Evolutionary conservation across 768 basidiomycete genomes (phyloP).

Genomic region (Psilocybe azurescens): DNA sequence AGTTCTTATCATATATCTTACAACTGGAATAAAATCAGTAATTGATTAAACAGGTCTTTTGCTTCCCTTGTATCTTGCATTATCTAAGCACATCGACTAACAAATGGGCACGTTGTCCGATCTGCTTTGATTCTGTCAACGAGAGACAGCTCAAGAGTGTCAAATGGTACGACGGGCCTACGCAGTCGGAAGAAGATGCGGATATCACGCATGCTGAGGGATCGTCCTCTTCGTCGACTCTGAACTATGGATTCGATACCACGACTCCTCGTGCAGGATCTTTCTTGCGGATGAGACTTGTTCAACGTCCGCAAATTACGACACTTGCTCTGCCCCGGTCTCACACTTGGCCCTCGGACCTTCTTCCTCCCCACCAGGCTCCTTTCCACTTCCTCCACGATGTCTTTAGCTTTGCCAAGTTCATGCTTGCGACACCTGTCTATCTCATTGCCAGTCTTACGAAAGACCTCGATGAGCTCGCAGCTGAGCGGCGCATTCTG

Average conservation of each 20-base stretch:
- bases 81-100: slow-evolving; percentile 85
- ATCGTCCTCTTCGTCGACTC: slow-evolving; percentile 49
- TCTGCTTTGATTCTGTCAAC: slow-evolving; percentile 94
- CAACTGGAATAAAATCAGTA: slow-evolving; percentile 14
- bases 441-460: slow-evolving; percentile 80
- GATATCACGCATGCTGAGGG: slow-evolving; percentile 36
- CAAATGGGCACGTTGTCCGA: slow-evolving; percentile 94
- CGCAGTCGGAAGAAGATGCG: slow-evolving; percentile 34
- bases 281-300: slow-evolving; percentile 81
- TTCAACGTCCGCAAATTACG: slow-evolving; percentile 93
- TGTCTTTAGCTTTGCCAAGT: slow-evolving; percentile 84
- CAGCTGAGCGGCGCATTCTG: slow-evolving; percentile 69
- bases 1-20: slow-evolving; percentile 40
- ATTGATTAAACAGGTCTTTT: slow-evolving; percentile 71
- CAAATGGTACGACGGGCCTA: slow-evolving; percentile 79
- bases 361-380: slow-evolving; percentile 88
- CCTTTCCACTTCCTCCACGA: slow-evolving; percentile 98
- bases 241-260: slow-evolving; percentile 38
- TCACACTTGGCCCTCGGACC: slow-evolving; percentile 91
- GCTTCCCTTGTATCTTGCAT: slow-evolving; percentile 93
- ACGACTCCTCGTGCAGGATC: slow-evolving; percentile 58
- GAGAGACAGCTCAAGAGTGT: slow-evolving; percentile 92
- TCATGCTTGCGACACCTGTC: slow-evolving; percentile 94
- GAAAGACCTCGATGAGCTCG: slow-evolving; percentile 74
- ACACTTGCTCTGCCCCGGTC: slow-evolving; percentile 95